Base-by-base conservation (phyloP, 116 monocot genomes). In the Trichopus zeylanicus region DNA sequence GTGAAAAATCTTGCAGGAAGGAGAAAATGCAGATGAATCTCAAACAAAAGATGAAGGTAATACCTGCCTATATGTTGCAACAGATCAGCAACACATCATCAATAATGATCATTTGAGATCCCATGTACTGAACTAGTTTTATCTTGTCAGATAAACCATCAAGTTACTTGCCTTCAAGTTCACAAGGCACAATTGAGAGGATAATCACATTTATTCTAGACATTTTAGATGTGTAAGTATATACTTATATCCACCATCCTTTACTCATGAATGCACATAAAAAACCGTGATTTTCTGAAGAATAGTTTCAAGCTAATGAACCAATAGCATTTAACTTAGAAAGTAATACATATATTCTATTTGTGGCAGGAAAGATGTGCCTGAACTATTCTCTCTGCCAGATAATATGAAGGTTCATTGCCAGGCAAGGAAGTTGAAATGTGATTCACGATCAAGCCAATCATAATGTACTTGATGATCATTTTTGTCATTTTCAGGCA, bases 351-450 rank as follows among this genome's bases (percentile, higher is more conserved):
- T 13, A 31, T 21, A 21, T 26, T 53, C 0, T 57, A 13, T 22
- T 56, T 53, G 31, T 56, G 61, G 31, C 68, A 81, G 81, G 26
- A 81, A 76, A 53, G 81, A 81, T 42, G 65, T 59, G n/a, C 51
- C 68, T 56, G 81, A 76, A 32, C 33, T 76, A 26, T 76, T 81
- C 61, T 55, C 69, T 12, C 76, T 81, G 81, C 81, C 81, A 22
- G 81, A 76, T 61, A 55, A 72, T 31, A 56, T 81, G 51, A 67
- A 81, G 75, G 80, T 81, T 15, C 33, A 29, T 13, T 46, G 25
- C 22, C 18, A 46, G 29, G n/a, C 26, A 46, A 28, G 46, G 15
- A 21, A 18, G 8, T 7, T n/a, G 1, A 18, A 61, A 25, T 33
- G 10, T 8, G 20, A 57, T 3, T 20, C 8, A 29, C 19, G 1